Evolutionary conservation across 306 rosid genomes (phyloP).

Genomic region (Aeschynomene evenia): DNA sequence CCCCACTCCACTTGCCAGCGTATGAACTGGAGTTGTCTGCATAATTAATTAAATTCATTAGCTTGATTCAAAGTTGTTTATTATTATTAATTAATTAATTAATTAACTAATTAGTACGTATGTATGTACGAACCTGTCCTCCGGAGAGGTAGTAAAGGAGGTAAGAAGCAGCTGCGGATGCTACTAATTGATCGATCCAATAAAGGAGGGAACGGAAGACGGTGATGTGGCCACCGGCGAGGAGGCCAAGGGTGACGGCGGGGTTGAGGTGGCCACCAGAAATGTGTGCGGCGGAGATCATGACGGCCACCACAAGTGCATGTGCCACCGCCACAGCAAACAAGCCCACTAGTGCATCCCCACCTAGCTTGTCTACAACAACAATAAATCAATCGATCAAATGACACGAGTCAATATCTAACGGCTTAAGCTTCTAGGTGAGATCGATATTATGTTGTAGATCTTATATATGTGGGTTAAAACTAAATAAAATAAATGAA

Average conservation of each 20-base stretch:
- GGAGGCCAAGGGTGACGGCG: constrained; percentile 77
- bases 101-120: too few species aligned
- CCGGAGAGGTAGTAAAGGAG: constrained; percentile 66
- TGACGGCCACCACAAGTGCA: constrained; percentile 80
- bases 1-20: constrained; percentile 76
- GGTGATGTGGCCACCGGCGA: constrained; percentile 76
- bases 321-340: constrained; percentile 73
- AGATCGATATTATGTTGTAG: too few species aligned
- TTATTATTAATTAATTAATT: too few species aligned
- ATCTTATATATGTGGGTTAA: too few species aligned
- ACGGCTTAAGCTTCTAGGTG: too few species aligned
- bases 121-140: constrained; percentile 49
- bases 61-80: not conserved
- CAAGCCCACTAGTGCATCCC: constrained; percentile 54
- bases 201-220: constrained; percentile 68
- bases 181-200: constrained; percentile 77
- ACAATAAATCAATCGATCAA: not conserved
- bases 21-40: constrained; percentile 72
- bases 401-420: too few species aligned
- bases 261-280: constrained; percentile 97
- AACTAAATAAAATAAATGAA: too few species aligned
- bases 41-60: not conserved
- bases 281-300: constrained; percentile 85
- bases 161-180: constrained; percentile 58
- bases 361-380: constrained; percentile 54